Conservation (phyloP, 768 basidiomycete species). For the Boletales sp. region DNA sequence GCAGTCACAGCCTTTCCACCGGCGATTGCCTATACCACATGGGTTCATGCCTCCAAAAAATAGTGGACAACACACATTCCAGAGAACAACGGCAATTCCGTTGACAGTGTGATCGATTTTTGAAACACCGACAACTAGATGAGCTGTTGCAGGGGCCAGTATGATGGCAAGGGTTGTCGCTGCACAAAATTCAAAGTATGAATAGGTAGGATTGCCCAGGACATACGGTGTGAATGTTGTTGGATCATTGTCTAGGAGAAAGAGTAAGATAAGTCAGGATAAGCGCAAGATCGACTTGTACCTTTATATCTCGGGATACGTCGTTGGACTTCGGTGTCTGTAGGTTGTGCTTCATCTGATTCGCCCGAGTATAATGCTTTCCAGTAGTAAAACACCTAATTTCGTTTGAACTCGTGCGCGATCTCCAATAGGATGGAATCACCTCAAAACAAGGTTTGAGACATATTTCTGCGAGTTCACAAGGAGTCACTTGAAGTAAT, state of each 20-base stretch:
- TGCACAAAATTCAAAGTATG: conserved; percentile 17
- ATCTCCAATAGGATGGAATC: background rate
- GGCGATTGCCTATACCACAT: conserved; percentile 42
- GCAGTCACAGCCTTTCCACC: conserved; percentile 59
- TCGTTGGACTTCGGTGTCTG: conserved; percentile 6
- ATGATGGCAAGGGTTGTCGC: conserved; percentile 53
- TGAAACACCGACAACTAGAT: conserved; percentile 47
- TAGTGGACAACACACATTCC: conserved; percentile 39
- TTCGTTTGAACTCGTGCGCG: conserved; percentile 3
- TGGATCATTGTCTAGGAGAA: conserved; percentile 14
- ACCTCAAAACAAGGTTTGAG: conserved; percentile 63
- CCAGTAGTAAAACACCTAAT: conserved; percentile 23
- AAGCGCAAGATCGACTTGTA: conserved; percentile 1
- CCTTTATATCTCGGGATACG: conserved; percentile 18
- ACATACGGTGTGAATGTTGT: conserved; percentile 25
- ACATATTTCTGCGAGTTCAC: conserved; percentile 53
- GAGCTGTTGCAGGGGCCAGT: conserved; percentile 47
- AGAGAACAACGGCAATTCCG: conserved; percentile 50
- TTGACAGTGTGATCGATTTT: conserved; percentile 51
- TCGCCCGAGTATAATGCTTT: conserved; percentile 6
- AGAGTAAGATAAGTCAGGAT: conserved; percentile 4
- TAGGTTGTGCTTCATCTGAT: background rate
- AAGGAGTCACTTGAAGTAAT: conserved; percentile 45
- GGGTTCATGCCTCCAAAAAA: background rate
- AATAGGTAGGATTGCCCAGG: background rate